Percentiles rank a stretch among this genome's conserved stretches.
Conservation (phyloP, 768 basidiomycete genomes). For the Stropharia rugosoannulata region DNA sequence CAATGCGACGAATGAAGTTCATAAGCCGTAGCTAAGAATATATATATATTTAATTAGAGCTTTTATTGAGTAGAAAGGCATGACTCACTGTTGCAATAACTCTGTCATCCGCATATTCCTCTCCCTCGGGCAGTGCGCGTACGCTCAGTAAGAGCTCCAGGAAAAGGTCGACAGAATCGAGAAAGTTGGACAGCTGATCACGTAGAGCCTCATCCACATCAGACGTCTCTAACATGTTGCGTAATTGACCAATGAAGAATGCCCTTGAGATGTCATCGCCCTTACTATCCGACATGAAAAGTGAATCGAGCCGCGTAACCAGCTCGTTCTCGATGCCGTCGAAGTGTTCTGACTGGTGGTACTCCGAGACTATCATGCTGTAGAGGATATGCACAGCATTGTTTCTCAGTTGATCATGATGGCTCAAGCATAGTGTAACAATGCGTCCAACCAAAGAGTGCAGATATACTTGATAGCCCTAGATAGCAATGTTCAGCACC, state of each 20-base stretch:
- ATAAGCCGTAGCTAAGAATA: conserved; percentile 71
- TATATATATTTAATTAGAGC: conserved; percentile 8
- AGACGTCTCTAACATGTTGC: conserved; percentile 84
- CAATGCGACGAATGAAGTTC: conserved; percentile 92
- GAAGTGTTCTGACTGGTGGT: conserved; percentile 81
- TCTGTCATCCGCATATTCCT: conserved; percentile 93
- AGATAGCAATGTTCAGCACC: conserved; percentile 9
- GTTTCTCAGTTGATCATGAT: conserved; percentile 88
- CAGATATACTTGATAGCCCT: conserved; percentile 86
- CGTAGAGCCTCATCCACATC: conserved; percentile 80
- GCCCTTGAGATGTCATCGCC: conserved; percentile 89
- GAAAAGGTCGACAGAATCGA: conserved; percentile 91
- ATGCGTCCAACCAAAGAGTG: conserved; percentile 86
- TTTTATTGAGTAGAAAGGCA: not conserved
- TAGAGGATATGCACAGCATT: conserved; percentile 92
- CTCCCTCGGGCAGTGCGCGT: conserved; percentile 86
- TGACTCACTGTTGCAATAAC: conserved; percentile 80
- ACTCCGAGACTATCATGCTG: conserved; percentile 94
- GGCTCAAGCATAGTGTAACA: conserved; percentile 90
- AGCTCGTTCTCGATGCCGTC: conserved; percentile 90
- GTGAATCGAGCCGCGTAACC: conserved; percentile 83
- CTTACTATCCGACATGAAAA: conserved; percentile 94
- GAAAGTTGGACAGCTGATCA: conserved; percentile 74
- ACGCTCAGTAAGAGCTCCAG: conserved; percentile 87
- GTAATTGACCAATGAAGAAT: conserved; percentile 90